Evolutionary conservation across 2,329 filamentous ascomycete genomes (phyloP).

Genomic region (Penicillium sp.): DNA sequence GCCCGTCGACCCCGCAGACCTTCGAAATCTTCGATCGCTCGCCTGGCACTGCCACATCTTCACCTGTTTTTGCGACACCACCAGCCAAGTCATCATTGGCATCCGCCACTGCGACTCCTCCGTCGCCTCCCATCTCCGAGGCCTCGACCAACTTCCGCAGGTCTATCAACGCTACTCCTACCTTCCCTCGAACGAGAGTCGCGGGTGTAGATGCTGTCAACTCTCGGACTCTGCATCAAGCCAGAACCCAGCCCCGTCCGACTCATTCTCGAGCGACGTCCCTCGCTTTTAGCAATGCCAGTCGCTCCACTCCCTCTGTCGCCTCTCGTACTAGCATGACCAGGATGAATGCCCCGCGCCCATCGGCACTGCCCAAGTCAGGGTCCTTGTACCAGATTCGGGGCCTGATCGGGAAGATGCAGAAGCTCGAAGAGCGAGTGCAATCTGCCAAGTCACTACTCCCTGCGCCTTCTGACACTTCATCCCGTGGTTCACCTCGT

Average conservation of each 20-base stretch:
- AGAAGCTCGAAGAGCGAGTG: slow-evolving; percentile 89
- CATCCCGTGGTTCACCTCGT: slow-evolving; percentile 78
- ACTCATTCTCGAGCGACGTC: slow-evolving; percentile 60
- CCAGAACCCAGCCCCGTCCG: slow-evolving; percentile 41
- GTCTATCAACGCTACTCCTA: slow-evolving; percentile 54
- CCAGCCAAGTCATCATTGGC: slow-evolving; percentile 68
- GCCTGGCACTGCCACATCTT: slow-evolving; percentile 80
- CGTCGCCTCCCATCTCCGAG: slow-evolving; percentile 92
- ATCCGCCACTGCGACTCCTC: slow-evolving; percentile 75
- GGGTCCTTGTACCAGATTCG: slow-evolving; percentile 89
- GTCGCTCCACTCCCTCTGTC: slow-evolving; percentile 48
- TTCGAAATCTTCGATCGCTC: slow-evolving; percentile 71
- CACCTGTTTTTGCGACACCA: slow-evolving; percentile 85
- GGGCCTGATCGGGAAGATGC: slow-evolving; percentile 93
- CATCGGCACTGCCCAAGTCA: slow-evolving; percentile 55
- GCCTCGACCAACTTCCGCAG: slow-evolving; percentile 65
- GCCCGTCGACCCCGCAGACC: slow-evolving; percentile 59
- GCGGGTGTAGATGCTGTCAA: slow-evolving; percentile 54
- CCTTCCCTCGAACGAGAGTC: slow-evolving; percentile 43
- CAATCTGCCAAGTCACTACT: slow-evolving; percentile 90
- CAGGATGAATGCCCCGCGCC: slow-evolving; percentile 45
- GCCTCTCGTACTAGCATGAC: slow-evolving; percentile 46
- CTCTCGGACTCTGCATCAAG: slow-evolving; percentile 54
- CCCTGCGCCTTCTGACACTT: slow-evolving; percentile 75
- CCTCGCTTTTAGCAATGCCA: slow-evolving; percentile 50